Base-by-base conservation (phyloP, 306 rosid species). In the Carpinus viminea region DNA sequence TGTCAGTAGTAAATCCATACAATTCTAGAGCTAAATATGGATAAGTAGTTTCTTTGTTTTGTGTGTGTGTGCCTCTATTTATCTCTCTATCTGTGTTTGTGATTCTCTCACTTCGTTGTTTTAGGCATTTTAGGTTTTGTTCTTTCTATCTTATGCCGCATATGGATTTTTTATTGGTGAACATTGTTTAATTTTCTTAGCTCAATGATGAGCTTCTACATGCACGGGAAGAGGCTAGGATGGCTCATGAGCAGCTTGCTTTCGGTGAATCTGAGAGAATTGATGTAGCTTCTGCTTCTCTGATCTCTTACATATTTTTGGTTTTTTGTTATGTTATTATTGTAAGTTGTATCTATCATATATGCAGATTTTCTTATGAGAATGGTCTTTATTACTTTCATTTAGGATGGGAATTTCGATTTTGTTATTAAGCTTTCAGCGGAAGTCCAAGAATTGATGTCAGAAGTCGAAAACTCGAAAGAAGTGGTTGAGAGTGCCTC, bases 151-250 rank as follows among this genome's bases (percentile, higher is more conserved):
- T 48, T 20, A 62, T 51, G 52, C 64, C 60, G 66, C 50, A 34
- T 28, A 17, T 70, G n/a, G 34, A 74, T 66, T 77, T 76, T 81
- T 78, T 65, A 73, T 77, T 64, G 70, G 45, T 79, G 62, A 55
- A 52, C 75, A 31, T 73, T 76, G 38, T 85, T 46, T 72, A 28
- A 20, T 59, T 74, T 77, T 10, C 48, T 64, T 78, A 94, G 98
- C 91, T 94, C 81, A 76, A 84, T 50, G 89, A 87, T 75, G 94
- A 92, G 85, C 95, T 92, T 79, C 76, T 51, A 21, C 70, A 56
- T 73, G 97, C 93, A 72, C 87, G 77, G 72, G 91, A 94, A 80
- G 92, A 85, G 79, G 92, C 92, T 55, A 86, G 77, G 77, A 71
- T 83, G 72, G 97, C 95, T 65, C 83, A 64, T 54, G 92, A 89